Evolutionary conservation across 805 yeast genomes (phyloP).

Genomic region (Cyberlindnera misumaiensis): DNA sequence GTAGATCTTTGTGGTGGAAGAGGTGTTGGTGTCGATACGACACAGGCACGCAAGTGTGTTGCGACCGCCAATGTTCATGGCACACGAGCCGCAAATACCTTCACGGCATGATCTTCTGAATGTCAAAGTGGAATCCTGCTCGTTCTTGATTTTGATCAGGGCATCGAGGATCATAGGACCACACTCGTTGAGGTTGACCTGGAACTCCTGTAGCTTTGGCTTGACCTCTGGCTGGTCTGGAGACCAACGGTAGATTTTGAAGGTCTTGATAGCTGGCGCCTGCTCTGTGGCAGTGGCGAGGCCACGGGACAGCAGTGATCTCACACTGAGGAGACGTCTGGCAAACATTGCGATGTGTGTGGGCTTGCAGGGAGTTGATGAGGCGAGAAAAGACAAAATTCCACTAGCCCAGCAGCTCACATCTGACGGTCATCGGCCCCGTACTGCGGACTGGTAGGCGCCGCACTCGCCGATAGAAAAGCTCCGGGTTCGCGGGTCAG

Average conservation of each 20-base stretch:
- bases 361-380: neutral
- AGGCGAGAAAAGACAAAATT: constrained; percentile 1
- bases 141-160: constrained; percentile 87
- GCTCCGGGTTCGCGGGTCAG: constrained; percentile 15
- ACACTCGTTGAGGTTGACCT: constrained; percentile 81
- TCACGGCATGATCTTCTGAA: constrained; percentile 98
- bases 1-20: constrained; percentile 79
- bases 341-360: constrained; percentile 4
- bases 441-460: constrained; percentile 10
- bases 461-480: neutral
- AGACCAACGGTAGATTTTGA: constrained; percentile 95
- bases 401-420: neutral
- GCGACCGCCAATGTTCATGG: constrained; percentile 97
- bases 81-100: constrained; percentile 99
- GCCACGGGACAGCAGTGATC: constrained; percentile 11
- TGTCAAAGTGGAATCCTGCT: constrained; percentile 91
- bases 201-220: constrained; percentile 79
- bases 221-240: constrained; percentile 93
- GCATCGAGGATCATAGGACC: constrained; percentile 99
- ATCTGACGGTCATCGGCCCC: constrained; percentile 17
- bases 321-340: constrained; percentile 3
- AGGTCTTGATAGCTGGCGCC: constrained; percentile 63
- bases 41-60: constrained; percentile 96
- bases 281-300: constrained; percentile 44
- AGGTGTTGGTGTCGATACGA: constrained; percentile 75